phyloP scores from a whole-genome alignment of 1,284 basidiomycete species.

The Trametes sp. region DNA sequence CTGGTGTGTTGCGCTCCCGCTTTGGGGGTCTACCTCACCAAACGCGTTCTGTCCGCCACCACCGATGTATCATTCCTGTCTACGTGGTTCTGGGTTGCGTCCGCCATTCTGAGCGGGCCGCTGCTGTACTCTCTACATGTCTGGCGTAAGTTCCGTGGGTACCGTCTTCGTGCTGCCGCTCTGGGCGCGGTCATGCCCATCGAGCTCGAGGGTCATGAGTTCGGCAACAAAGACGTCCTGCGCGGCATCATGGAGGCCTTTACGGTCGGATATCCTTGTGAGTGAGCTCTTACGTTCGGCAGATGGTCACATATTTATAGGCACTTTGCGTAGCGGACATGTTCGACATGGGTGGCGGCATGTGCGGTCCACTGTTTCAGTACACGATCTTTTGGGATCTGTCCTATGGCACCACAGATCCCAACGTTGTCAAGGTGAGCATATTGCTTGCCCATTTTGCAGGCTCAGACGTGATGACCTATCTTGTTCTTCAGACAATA shows the following conservation, averaged over 20 bases:
- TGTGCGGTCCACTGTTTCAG: slow-evolving; percentile 34
- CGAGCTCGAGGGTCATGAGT: slow-evolving; percentile 24
- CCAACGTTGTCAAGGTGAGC: slow-evolving; percentile 29
- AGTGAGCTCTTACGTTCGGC: background rate
- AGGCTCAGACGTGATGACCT: background rate
- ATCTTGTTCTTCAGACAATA: slow-evolving; percentile 38
- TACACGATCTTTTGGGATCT: slow-evolving; percentile 43
- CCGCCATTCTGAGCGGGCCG: slow-evolving; percentile 19
- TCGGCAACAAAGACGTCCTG: slow-evolving; percentile 33
- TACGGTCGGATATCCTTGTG: slow-evolving; percentile 33
- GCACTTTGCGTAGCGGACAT: slow-evolving; percentile 22
- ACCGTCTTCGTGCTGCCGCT: slow-evolving; percentile 24
- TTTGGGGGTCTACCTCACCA: slow-evolving; percentile 14
- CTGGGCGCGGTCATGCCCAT: slow-evolving; percentile 30
- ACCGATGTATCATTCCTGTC: slow-evolving; percentile 9
- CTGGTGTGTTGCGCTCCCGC: slow-evolving; percentile 22
- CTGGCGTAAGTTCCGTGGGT: slow-evolving; percentile 20
- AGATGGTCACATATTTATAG: background rate
- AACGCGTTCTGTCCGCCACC: slow-evolving; percentile 8
- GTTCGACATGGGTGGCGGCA: slow-evolving; percentile 23
- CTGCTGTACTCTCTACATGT: slow-evolving; percentile 20
- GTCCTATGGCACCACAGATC: slow-evolving; percentile 25
- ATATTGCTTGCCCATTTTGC: background rate
- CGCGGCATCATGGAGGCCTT: slow-evolving; percentile 22
- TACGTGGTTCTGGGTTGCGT: slow-evolving; percentile 26